These are phyloP conservation scores for Sclerotinia borealis DNA, from an alignment of 2,329 filamentous ascomycete genomes.

Conservation along the genomic window DNA sequence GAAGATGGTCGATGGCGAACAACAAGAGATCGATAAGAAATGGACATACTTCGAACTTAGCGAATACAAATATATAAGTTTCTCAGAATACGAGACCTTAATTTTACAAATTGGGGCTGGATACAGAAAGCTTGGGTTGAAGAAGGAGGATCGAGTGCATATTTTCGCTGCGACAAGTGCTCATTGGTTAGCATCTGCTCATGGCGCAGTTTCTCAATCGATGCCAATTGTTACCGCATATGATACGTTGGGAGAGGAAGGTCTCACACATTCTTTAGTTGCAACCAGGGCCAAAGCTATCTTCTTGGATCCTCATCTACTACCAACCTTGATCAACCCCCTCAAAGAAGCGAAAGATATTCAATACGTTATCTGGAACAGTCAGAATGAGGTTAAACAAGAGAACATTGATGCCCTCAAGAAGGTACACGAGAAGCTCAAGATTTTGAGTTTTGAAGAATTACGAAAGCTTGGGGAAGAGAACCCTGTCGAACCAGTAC, in stretches of 20 bases:
- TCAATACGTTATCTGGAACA: constrained; percentile 48
- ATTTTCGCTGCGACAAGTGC: constrained; percentile 66
- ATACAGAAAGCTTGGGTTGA: constrained; percentile 64
- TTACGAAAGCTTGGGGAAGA: constrained; percentile 44
- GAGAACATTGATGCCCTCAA: constrained; percentile 46
- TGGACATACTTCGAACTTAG: constrained; percentile 84
- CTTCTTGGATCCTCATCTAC: constrained; percentile 77
- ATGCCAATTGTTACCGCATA: constrained; percentile 91
- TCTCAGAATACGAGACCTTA: constrained; percentile 67
- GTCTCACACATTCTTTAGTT: constrained; percentile 76
- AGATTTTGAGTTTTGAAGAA: constrained; percentile 46
- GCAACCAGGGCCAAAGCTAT: constrained; percentile 77
- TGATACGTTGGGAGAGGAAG: constrained; percentile 79
- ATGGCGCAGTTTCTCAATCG: constrained; percentile 66
- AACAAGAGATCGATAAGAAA: constrained; percentile 74
- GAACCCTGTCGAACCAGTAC: constrained; percentile 63
- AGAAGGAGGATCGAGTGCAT: constrained; percentile 61
- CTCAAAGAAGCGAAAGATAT: constrained; percentile 50
- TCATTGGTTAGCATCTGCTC: constrained; percentile 45
- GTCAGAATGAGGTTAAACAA: constrained; percentile 42
- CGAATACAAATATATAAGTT: constrained; percentile 68
- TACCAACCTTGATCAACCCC: constrained; percentile 51
- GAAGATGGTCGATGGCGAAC: constrained; percentile 74
- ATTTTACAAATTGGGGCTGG: constrained; percentile 62
- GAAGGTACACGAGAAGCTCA: constrained; percentile 47